Evolutionary conservation across 1,284 basidiomycete species (phyloP).

Genomic region (Butyriboletus appendiculatus): DNA sequence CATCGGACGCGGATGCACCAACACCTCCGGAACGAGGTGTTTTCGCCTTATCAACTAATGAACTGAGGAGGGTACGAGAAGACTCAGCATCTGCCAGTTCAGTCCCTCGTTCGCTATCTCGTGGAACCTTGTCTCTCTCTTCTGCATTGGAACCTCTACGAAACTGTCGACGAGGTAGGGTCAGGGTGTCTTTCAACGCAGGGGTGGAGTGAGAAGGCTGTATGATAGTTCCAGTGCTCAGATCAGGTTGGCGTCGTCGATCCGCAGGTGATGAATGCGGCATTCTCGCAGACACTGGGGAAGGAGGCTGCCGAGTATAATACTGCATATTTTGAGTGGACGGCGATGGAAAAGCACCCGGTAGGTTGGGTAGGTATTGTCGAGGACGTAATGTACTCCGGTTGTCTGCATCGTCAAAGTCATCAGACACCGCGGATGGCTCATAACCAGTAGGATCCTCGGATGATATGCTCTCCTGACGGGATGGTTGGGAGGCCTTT

Average conservation of each 20-base stretch:
- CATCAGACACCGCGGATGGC: constrained; percentile 57
- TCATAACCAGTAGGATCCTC: constrained; percentile 70
- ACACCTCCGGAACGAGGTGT: constrained; percentile 16
- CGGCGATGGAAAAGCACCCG: constrained; percentile 29
- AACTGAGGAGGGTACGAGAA: constrained; percentile 14
- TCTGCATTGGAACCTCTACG: constrained; percentile 34
- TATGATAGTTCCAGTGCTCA: constrained; percentile 15
- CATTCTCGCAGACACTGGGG: constrained; percentile 32
- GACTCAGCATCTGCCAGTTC: constrained; percentile 24
- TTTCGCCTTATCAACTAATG: constrained; percentile 21
- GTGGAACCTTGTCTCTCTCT: constrained; percentile 24
- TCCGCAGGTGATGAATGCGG: constrained; percentile 30
- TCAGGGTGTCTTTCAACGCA: constrained; percentile 28
- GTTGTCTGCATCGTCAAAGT: constrained; percentile 57
- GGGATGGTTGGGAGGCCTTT: constrained; percentile 54
- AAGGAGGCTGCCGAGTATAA: constrained; percentile 31
- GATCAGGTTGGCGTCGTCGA: constrained; percentile 30
- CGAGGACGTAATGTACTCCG: constrained; percentile 46
- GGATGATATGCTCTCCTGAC: constrained; percentile 70
- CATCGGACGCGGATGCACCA: constrained; percentile 25
- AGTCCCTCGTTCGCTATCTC: constrained; percentile 28
- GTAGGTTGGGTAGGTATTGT: constrained; percentile 36
- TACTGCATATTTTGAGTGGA: constrained; percentile 31
- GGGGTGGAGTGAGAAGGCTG: constrained; percentile 32
- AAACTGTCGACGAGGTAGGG: constrained; percentile 18